Base-by-base conservation (phyloP, 2,329 filamentous ascomycete genomes). In the Trichoderma sp. region DNA sequence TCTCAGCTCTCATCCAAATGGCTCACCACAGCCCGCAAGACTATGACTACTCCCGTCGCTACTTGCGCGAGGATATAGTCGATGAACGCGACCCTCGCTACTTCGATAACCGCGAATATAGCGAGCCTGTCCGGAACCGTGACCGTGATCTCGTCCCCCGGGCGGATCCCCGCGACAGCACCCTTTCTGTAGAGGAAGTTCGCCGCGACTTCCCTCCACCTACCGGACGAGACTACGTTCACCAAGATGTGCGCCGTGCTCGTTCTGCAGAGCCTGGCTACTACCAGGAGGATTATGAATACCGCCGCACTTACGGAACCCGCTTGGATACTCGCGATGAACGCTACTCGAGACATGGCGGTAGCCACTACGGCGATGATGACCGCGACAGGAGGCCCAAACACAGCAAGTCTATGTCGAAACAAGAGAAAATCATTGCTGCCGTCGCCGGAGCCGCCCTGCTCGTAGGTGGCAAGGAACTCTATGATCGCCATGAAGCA, bases 191-290 rank as follows among this genome's bases (percentile, higher is more conserved):
- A 76, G 94, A 97, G 81, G 92, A 96, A 80, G 89, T 96, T 70
- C 88, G 89, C 72, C 89, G 93, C 73, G 92, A 96, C 74, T 97
- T 96, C 75, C 92, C 92, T 37, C 92, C 93, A 7, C 90, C 90
- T n/a, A 72, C 73, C 11, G 76, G 83, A 70, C 78, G 79, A 67
- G 86, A 87, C 70, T 66, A 66, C 14, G 52, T 46, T 14, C 63
- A 66, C 11, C 78, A 79, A 60, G 86, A 87, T 70, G 75, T 85
- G 46, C 86, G 87, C 73, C 87, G 90, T 69, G 83, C 90, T 73
- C 86, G 89, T 74, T 92, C 90, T 7, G 86, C 86, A 68, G 89
- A 90, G 68, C 83, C 85, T 56, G 81, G 82, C 70, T 83, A 87
- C 75, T 86, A 89, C 77, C 86, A 89, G 68, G 86, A 82, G 71